Evolutionary conservation across 2,329 filamentous ascomycete genomes (phyloP), one percentile per base, ranked within the genome.

Genomic region (Sporothrix phasma): DNA sequence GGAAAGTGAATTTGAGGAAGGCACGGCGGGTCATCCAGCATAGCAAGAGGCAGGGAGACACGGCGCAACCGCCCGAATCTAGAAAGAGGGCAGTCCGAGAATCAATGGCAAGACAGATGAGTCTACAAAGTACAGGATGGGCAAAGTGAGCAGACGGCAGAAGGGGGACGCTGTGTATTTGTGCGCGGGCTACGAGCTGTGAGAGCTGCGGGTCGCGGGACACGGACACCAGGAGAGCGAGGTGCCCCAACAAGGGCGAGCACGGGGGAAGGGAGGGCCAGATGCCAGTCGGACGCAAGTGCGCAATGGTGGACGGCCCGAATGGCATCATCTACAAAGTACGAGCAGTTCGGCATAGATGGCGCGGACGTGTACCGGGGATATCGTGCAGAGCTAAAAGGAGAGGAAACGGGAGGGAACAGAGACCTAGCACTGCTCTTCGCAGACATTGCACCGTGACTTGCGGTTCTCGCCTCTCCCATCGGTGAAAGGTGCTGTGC

Each of bases 161-260:
- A 47, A 63, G 60, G 63, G 66, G 61, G 61, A 54, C 46, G 29
- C 58, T 49, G 62, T 41, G 5, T 24, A 54, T 29, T 37, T 31
- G 19, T 37, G 59, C 26, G 26, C n/a, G 39, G 41, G 61, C 64
- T 58, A 58, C 37, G 37, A 41, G 37, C 37, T 58, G 34, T 13
- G 43, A 11, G 61, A 62, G 49, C 43, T 60, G 65, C 62, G 64
- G 54, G 39, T 58, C 29, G 56, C 61, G 49, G 65, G 62, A 60
- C 51, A 54, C 64, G 62, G 65, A 59, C 51, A 63, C 37, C 46
- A 66, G 53, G 45, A 63, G 46, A 26, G 22, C 15, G 54, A 49
- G 24, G 60, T 45, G 49, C 65, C 53, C 62, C 43, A 53, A 37
- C 15, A 45, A 54, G 37, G 37, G 17, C 61, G 34, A 62, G 51